phyloP scores from a whole-genome alignment of 495 filamentous ascomycete species.

The Penicilliopsis zonata region DNA sequence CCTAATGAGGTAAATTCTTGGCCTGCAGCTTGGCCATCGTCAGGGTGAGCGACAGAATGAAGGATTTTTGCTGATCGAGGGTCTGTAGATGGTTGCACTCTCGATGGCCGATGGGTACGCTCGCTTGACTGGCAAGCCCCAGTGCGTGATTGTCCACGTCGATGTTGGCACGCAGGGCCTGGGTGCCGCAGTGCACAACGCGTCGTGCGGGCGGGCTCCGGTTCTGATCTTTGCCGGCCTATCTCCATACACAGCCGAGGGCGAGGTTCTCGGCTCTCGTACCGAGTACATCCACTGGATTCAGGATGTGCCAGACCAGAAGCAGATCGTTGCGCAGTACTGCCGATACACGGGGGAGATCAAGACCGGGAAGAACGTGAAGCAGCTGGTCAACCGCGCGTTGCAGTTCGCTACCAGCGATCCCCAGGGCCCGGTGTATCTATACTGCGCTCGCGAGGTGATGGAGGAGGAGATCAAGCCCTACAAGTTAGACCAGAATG shows the following conservation, averaged over 20 bases:
- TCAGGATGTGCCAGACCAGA: constrained; percentile 92
- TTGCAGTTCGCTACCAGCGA: constrained; percentile 74
- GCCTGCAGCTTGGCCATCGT: constrained; percentile 1
- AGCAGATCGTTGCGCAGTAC: constrained; percentile 83
- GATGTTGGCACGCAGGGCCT: constrained; percentile 92
- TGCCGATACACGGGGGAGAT: constrained; percentile 88
- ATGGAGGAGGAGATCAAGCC: constrained; percentile 88
- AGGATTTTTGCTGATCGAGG: too few relatives aligned
- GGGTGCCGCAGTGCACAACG: constrained; percentile 87
- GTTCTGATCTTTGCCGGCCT: constrained; percentile 87
- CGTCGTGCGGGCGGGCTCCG: constrained; percentile 72
- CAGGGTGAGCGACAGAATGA: constrained; percentile 7
- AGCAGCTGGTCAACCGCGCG: constrained; percentile 89
- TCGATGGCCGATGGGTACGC: constrained; percentile 97
- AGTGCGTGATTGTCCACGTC: constrained; percentile 91
- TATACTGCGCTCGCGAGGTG: constrained; percentile 73
- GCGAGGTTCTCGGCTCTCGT: constrained; percentile 75
- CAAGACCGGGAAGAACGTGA: constrained; percentile 85
- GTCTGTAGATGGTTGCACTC: constrained; percentile 86
- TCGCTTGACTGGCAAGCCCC: constrained; percentile 70
- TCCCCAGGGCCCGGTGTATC: constrained; percentile 78
- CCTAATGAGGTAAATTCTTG: constrained; percentile 55
- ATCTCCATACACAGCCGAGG: constrained; percentile 81
- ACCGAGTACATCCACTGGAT: constrained; percentile 99
- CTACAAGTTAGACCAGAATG: constrained; percentile 58